Conservation (phyloP, 2,329 filamentous ascomycete genomes). For the Colletotrichum lupini region DNA sequence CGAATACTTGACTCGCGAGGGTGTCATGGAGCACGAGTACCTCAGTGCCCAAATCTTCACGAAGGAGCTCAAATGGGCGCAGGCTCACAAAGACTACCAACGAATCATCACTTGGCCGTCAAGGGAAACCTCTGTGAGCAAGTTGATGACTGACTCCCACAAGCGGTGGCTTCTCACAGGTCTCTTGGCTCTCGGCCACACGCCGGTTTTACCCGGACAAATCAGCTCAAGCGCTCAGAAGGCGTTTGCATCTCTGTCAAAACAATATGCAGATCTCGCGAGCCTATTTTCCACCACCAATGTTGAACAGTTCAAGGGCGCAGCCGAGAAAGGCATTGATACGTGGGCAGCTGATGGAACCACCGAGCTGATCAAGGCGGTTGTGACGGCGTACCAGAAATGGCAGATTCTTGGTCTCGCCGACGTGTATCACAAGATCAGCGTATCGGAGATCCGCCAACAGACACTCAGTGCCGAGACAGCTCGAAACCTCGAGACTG, state of each 20-base stretch:
- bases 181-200: conserved; percentile 75
- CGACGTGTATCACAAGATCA: conserved; percentile 74
- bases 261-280: conserved; percentile 78
- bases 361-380: conserved; percentile 74
- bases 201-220: conserved; percentile 64
- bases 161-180: conserved; percentile 89
- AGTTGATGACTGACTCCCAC: conserved; percentile 88
- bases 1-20: conserved; percentile 58
- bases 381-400: conserved; percentile 77
- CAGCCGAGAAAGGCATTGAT: conserved; percentile 66
- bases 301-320: conserved; percentile 69
- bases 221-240: conserved; percentile 65
- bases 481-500: conserved; percentile 52
- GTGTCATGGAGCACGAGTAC: conserved; percentile 76
- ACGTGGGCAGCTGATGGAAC: conserved; percentile 81
- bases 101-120: conserved; percentile 75
- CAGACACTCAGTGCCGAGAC: conserved; percentile 66
- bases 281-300: conserved; percentile 70
- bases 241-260: conserved; percentile 67
- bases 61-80: conserved; percentile 68
- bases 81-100: conserved; percentile 71
- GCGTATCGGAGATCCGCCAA: conserved; percentile 62
- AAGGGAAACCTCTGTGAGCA: conserved; percentile 71
- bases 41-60: conserved; percentile 74
- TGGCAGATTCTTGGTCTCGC: conserved; percentile 81